Conservation (phyloP, 805 yeast genomes). For the Tetrapisispora taiwanensis region DNA sequence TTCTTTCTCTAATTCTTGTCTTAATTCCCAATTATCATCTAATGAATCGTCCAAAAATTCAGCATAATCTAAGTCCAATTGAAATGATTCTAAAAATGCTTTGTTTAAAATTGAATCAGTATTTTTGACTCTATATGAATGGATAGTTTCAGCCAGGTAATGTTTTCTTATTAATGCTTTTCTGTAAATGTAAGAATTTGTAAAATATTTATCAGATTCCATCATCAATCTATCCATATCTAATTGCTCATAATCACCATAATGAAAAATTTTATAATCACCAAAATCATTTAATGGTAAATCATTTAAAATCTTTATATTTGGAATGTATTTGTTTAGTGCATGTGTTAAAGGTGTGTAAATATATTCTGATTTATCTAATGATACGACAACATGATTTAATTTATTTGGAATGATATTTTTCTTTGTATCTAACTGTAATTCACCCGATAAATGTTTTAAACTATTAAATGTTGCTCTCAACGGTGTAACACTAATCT, state of each 20-base stretch:
- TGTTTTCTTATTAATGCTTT: slow-evolving; percentile 89
- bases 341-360: slow-evolving; percentile 31
- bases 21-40: slow-evolving; percentile 83
- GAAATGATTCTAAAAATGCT: slow-evolving; percentile 67
- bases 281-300: slow-evolving; percentile 5
- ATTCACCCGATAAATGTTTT: slow-evolving; percentile 14
- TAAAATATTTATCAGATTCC: slow-evolving; percentile 37
- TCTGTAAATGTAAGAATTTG: slow-evolving; percentile 77
- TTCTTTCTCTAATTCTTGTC: slow-evolving; percentile 55
- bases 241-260: slow-evolving; percentile 82
- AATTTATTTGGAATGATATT: not conserved
- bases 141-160: slow-evolving; percentile 76
- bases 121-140: slow-evolving; percentile 59
- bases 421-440: slow-evolving; percentile 5
- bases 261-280: slow-evolving; percentile 47
- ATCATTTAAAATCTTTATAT: slow-evolving; percentile 26
- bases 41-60: slow-evolving; percentile 90
- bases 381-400: slow-evolving; percentile 20
- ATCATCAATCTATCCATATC: slow-evolving; percentile 54
- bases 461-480: slow-evolving; percentile 53
- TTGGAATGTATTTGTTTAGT: slow-evolving; percentile 27
- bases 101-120: slow-evolving; percentile 50
- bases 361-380: slow-evolving; percentile 32
- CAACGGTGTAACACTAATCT: slow-evolving; percentile 59
- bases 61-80: slow-evolving; percentile 86